Evolutionary conservation across 2,329 filamentous ascomycete genomes (phyloP), one percentile per base, ranked within the genome.

Genomic region (Aspergillus persii): DNA sequence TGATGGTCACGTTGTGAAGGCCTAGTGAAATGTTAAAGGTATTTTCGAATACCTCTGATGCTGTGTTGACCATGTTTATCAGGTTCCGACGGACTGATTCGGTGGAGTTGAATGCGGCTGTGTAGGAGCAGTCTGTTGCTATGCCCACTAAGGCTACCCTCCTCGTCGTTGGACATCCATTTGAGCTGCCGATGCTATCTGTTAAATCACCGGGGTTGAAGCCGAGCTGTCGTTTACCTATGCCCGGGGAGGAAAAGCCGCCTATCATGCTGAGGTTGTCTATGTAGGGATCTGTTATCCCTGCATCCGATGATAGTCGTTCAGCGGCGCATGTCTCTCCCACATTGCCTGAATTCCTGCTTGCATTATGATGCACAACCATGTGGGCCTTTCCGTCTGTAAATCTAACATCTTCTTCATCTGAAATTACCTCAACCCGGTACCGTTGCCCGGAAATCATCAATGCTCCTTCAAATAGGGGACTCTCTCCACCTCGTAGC

Each of bases 11-110:
- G 69, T 96, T 96, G 66, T 88, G 86, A 57, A 98, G 86, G 41
- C 90, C 92, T 23, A 98, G 84, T 0, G 92, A 92, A 70, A 98
- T 93, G 76, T 96, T 96, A 79, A 97, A 97, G 7, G 89, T 90
- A 68, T 81, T 86, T 74, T 98, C 94, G 70, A 93, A 97, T 4
- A 96, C 79, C 57, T 88, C 84, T 0, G 93, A 96, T 0, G 94
- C 94, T 30, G 86, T 80, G 76, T 95, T 96, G 74, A 98, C 89
- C 74, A 91, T 83, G 52, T 79, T 80, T 64, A 64, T 44, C 0
- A 69, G 48, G 30, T 60, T 58, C 6, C 58, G 58, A 83, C 79
- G 59, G 29, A 64, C 54, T 1, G 61, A 59, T 11, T 85, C 80
- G 30, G 83, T 83, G 26, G 81, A 84, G 63, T 86, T 83, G 73